phyloP scores from a whole-genome alignment of 2,329 filamentous ascomycete genomes.

The Fusarium gaditjirri region DNA sequence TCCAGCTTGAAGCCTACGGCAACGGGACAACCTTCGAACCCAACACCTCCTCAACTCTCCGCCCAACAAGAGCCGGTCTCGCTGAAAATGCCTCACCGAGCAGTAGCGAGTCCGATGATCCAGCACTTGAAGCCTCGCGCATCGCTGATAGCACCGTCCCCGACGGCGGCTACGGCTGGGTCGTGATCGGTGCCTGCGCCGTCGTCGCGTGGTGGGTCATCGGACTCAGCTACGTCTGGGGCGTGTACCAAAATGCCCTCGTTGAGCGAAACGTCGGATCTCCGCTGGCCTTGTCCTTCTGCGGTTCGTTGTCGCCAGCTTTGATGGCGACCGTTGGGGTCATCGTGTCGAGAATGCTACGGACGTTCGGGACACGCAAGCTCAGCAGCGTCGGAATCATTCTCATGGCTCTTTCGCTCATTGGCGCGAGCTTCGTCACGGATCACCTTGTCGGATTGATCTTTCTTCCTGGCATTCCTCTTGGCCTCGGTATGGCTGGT shows the following conservation, averaged over 20 bases:
- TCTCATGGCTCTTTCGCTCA: constrained; percentile 16
- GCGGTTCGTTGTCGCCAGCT: constrained; percentile 59
- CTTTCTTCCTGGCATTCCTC: constrained; percentile 39
- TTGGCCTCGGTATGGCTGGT: constrained; percentile 47
- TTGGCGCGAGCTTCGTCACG: constrained; percentile 28
- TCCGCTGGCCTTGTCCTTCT: constrained; percentile 66
- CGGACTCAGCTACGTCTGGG: constrained; percentile 69
- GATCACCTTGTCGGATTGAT: constrained; percentile 46
- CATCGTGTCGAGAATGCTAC: constrained; percentile 25
- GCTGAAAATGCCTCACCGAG: not conserved
- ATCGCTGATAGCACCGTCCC: constrained; percentile 39
- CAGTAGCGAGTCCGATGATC: constrained; percentile 1
- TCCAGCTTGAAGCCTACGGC: constrained; percentile 27
- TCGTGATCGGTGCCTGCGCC: constrained; percentile 41
- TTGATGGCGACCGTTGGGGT: constrained; percentile 22
- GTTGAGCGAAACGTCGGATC: constrained; percentile 57
- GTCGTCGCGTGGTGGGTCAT: constrained; percentile 59
- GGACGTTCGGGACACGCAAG: constrained; percentile 23
- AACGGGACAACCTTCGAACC: constrained; percentile 6
- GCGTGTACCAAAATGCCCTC: constrained; percentile 67
- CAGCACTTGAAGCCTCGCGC: constrained; percentile 36
- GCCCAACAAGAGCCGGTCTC: constrained; percentile 15
- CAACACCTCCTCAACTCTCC: not conserved
- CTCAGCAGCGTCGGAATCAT: constrained; percentile 6
- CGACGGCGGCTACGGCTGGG: constrained; percentile 47